A percentile compares a stretch with the other conserved stretches of the same genome.
Conservation (phyloP, 768 basidiomycete species). For the Sarcomyxa edulis region DNA sequence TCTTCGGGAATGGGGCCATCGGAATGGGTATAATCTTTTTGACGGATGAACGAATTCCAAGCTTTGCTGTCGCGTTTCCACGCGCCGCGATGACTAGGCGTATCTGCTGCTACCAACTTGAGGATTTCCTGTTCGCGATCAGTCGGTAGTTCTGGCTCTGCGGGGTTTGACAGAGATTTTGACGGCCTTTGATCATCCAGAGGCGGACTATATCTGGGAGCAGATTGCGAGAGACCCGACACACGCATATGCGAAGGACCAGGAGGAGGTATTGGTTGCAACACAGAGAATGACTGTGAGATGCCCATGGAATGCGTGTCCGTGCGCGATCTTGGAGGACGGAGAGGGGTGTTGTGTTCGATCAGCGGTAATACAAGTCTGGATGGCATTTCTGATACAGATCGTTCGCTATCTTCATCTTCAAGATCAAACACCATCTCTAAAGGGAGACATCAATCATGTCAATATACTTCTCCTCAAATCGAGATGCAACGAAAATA, state of each 20-base stretch:
- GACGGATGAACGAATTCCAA: slow-evolving; percentile 57
- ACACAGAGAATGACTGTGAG: slow-evolving; percentile 50
- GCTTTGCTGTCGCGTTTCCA: slow-evolving; percentile 62
- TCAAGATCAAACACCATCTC: slow-evolving; percentile 73
- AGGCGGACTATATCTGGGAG: too few species aligned
- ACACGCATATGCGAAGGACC: slow-evolving; percentile 54
- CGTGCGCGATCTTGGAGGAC: slow-evolving; percentile 24
- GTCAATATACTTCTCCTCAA: too few species aligned
- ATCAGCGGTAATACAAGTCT: slow-evolving; percentile 34
- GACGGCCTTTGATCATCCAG: too few species aligned
- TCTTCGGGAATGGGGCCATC: slow-evolving; percentile 21
- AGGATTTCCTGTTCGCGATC: slow-evolving; percentile 46
- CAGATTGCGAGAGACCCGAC: too few species aligned
- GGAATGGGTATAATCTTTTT: slow-evolving; percentile 19
- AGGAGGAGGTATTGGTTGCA: slow-evolving; percentile 70
- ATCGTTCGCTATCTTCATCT: slow-evolving; percentile 33
- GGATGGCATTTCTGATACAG: slow-evolving; percentile 23
- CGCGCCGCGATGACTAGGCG: slow-evolving; percentile 65
- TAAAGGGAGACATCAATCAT: too few species aligned
- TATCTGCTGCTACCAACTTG: slow-evolving; percentile 62
- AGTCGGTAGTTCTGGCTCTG: too few species aligned
- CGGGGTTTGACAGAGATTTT: too few species aligned
- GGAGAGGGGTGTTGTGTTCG: slow-evolving; percentile 27
- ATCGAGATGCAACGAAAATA: slow-evolving; percentile 8
- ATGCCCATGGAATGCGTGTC: slow-evolving; percentile 33